Conservation (phyloP, 106 monocot genomes). For the Agapanthus africanus region DNA sequence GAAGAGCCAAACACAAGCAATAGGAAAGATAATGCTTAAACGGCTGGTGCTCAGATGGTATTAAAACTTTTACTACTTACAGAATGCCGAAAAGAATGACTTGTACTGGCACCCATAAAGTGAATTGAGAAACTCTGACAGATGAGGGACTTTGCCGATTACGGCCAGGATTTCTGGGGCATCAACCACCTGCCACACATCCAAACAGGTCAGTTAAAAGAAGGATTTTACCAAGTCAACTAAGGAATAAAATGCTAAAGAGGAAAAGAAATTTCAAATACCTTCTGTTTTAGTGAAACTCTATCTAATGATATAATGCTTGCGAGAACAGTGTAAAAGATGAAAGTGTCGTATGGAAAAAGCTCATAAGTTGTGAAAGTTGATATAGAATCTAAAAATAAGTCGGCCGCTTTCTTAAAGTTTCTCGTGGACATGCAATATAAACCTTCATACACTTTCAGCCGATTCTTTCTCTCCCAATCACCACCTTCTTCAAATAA, state of each 20-base stretch:
- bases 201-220: background rate
- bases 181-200: slow-evolving; percentile 68
- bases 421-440: slow-evolving; percentile 94
- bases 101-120: slow-evolving; percentile 95
- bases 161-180: slow-evolving; percentile 96
- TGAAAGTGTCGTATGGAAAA: slow-evolving; percentile 90
- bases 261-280: slow-evolving; percentile 4
- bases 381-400: slow-evolving; percentile 95
- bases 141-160: slow-evolving; percentile 80
- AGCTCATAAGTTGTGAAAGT: slow-evolving; percentile 97
- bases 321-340: slow-evolving; percentile 90
- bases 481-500: slow-evolving; percentile 99
- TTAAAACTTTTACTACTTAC: slow-evolving; percentile 39
- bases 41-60: background rate
- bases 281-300: slow-evolving; percentile 95
- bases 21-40: background rate
- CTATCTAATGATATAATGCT: slow-evolving; percentile 91
- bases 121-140: slow-evolving; percentile 88
- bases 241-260: background rate
- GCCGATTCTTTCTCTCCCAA: slow-evolving; percentile 97
- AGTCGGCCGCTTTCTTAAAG: slow-evolving; percentile 78
- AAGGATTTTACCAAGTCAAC: no score
- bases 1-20: background rate
- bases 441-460: slow-evolving; percentile 96
- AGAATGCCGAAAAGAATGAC: slow-evolving; percentile 94